These are phyloP conservation scores for Trametes elegans DNA, from an alignment of 768 basidiomycete species.

Conservation along the genomic window DNA sequence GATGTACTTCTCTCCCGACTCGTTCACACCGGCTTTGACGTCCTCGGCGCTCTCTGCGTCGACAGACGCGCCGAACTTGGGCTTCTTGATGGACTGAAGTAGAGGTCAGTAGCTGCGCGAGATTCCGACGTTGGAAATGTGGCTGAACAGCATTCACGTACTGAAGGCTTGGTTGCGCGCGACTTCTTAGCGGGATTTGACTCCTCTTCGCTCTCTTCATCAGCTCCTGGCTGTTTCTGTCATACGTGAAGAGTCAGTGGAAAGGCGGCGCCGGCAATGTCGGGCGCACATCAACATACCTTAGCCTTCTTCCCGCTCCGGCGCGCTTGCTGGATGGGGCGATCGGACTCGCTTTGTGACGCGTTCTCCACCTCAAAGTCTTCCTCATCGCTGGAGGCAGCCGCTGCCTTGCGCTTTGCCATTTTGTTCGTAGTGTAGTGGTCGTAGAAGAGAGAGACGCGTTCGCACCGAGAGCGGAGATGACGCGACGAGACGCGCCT, in stretches of 20 bases:
- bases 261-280: too few species aligned
- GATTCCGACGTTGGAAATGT: too few species aligned
- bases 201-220: conserved; percentile 6
- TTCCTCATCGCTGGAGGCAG: conserved; percentile 18
- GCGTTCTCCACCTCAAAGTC: neutral
- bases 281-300: too few species aligned
- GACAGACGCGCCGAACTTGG: neutral
- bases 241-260: neutral
- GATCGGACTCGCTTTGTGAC: conserved; percentile 1
- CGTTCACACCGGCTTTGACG: conserved; percentile 19
- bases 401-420: conserved; percentile 18
- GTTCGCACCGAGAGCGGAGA: neutral
- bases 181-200: neutral
- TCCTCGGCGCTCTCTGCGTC: neutral
- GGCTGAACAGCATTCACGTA: neutral
- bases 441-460: neutral
- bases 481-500: conserved; percentile 12
- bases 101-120: too few species aligned
- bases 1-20: conserved; percentile 54
- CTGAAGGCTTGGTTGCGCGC: neutral
- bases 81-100: conserved; percentile 16
- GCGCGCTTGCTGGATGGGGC: conserved; percentile 7
- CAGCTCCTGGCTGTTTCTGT: neutral
- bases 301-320: conserved; percentile 11
- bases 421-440: neutral